phyloP scores from a whole-genome alignment of 371 early-diverging fungal species.

The Mucor irregularis region DNA sequence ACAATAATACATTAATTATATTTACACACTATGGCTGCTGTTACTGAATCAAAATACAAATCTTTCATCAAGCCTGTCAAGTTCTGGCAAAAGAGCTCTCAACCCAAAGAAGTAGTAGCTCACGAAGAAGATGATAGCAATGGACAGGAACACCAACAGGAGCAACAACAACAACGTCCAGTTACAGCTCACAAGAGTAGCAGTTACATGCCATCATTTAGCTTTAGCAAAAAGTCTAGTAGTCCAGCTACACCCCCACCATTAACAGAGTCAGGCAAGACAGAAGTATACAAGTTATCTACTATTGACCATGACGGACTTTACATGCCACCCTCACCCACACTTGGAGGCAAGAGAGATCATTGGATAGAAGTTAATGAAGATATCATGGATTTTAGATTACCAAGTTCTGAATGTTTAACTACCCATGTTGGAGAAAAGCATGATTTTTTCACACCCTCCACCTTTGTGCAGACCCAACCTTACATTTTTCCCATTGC shows the following conservation, averaged over 20 bases:
- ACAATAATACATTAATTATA: not conserved
- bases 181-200: not conserved
- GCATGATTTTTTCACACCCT: slow-evolving; percentile 41
- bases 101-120: not conserved
- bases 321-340: slow-evolving; percentile 43
- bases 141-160: not conserved
- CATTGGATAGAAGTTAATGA: slow-evolving; percentile 32
- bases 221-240: not conserved
- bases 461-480: slow-evolving; percentile 20
- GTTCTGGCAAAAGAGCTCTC: slow-evolving; percentile 22
- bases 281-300: slow-evolving; percentile 37
- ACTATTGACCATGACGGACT: slow-evolving; percentile 33
- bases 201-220: not conserved
- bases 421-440: slow-evolving; percentile 27
- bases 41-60: slow-evolving; percentile 17
- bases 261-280: slow-evolving; percentile 26
- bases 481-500: slow-evolving; percentile 17
- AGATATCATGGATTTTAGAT: slow-evolving; percentile 28
- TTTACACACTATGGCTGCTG: not conserved
- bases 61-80: slow-evolving; percentile 27
- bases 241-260: slow-evolving; percentile 2
- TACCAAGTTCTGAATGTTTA: slow-evolving; percentile 38
- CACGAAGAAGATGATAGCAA: not conserved
- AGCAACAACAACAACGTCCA: not conserved
- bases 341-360: slow-evolving; percentile 27